Evolutionary conservation across 2,329 filamentous ascomycete genomes (phyloP), one percentile per base, ranked within the genome.

Genomic region (Calonectria pteridis): DNA sequence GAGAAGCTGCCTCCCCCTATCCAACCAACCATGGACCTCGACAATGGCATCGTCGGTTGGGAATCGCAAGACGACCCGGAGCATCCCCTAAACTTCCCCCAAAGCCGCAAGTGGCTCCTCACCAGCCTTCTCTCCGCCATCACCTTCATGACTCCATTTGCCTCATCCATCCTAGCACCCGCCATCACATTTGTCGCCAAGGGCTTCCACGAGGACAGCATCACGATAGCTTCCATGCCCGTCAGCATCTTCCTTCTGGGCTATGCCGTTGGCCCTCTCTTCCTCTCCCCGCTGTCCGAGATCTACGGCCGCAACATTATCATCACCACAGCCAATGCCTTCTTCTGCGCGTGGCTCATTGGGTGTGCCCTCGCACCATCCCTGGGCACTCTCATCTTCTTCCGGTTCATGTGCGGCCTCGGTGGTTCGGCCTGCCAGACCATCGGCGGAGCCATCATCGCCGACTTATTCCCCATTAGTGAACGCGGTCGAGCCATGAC

Each of bases 131-230:
- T 93, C 26, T 88, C 91, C 0, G 84, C 85, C 74, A 93, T 93
- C 80, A 93, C 91, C 11, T 89, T 93, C 76, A 89, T 93, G 79
- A 92, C 91, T 0, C 91, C 92, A 0, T 90, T 93, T 31, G 90
- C 91, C 0, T 93, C 91, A 9, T 91, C 91, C 1, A 93, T 93
- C 68, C 82, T 90, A 23, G 86, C 89, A 1, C 89, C 89, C 3
- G 88, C 87, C 37, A 87, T 89, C 67, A 71, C 73, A 1, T 80
- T 83, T 40, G 84, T 94, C 9, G 84, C 88, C 0, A 78, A 80
- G 7, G 80, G 85, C 37, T 89, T 87, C 78, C 64, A 82, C 37
- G 84, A 87, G 18, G 83, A 4, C 84, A 80, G 81, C 65, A 72
- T 86, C 6, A 85, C 85, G 10, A 81, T 82, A 7, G 82, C 87